Evolutionary conservation across 176 grass and related monocot genomes (phyloP).

Genomic region (Chloris gayana): DNA sequence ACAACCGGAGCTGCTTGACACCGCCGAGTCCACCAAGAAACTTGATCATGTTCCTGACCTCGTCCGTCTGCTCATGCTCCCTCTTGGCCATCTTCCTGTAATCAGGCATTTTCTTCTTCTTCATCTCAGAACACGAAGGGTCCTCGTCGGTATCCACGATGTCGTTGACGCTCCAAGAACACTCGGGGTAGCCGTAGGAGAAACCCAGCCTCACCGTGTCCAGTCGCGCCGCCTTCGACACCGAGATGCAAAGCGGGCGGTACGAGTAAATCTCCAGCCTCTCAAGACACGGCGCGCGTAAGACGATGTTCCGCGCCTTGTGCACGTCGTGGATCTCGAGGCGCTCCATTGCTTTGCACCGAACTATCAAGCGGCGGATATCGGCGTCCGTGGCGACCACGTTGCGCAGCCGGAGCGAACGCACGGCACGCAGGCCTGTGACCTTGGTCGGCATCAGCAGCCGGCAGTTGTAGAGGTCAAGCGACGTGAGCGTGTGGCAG

Average conservation of each 20-base stretch:
- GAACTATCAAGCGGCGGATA: background rate
- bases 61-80: conserved; percentile 23
- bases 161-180: conserved; percentile 15
- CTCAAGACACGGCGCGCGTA: conserved; percentile 14
- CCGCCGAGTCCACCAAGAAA: conserved; percentile 19
- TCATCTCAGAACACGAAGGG: background rate
- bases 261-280: background rate
- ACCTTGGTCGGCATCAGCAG: background rate
- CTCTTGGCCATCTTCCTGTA: background rate
- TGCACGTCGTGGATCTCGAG: conserved; percentile 16
- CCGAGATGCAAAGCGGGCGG: background rate
- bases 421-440: conserved; percentile 1
- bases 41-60: conserved; percentile 5
- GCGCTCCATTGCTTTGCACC: conserved; percentile 13
- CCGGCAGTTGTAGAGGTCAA: conserved; percentile 27
- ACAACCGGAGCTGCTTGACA: conserved; percentile 17
- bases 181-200: background rate
- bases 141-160: background rate
- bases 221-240: background rate
- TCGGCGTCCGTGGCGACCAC: background rate
- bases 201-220: conserved; percentile 4
- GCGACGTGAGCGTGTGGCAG: conserved; percentile 28
- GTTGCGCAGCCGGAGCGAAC: background rate
- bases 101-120: conserved; percentile 11
- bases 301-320: conserved; percentile 28